Evolutionary conservation across 805 yeast genomes (phyloP), one percentile per base, ranked within the genome.

Genomic region (Dipodascopsis tothii): DNA sequence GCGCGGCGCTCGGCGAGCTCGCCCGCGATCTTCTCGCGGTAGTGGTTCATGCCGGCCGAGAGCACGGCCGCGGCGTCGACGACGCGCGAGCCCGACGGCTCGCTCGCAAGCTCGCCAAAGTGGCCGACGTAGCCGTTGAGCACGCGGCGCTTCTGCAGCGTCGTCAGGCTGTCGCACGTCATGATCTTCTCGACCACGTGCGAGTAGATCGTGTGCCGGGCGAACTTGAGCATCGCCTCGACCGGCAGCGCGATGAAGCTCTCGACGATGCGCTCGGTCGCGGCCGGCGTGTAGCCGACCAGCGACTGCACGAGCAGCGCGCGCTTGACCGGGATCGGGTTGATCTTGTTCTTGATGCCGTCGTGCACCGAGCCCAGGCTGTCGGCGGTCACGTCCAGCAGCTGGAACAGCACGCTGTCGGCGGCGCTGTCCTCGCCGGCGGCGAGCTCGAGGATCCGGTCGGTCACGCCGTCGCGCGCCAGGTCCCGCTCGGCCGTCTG

Each of bases 11-110:
- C 71, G 9, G 51, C 45, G 21, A 68, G 57, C 46, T 79, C 80
- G 20, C 73, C 72, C 0, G 94, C 96, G 48, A 90, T 74, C 54
- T 90, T 73, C 60, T 90, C 97, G 55, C 94, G 83, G 62, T 81
- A 85, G 70, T 81, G 77, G 46, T 85, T 85, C 59, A 88, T 70
- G 44, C 80, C 78, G 25, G 77, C 70, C 0, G 95, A 79, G 14
- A 61, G 64, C 16, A 23, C 5, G 95, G 96, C 87, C 36, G 85
- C 67, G 47, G 75, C 77, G 62, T 90, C 98, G 33, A 86, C 80
- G 22, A 88, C 74, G 60, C 88, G 96, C 2, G 96, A 87, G 0
- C 95, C 96, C 50, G 85, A 84, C 0, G 94, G 83, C 58, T 87
- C 82, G 58, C 94, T 80, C 0, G 94, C 71, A 50, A 90, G 68